Percentiles rank a stretch among this genome's conserved stretches.
Evolutionary conservation across 768 basidiomycete species (phyloP).

Genomic region (Termitomyces sp.): DNA sequence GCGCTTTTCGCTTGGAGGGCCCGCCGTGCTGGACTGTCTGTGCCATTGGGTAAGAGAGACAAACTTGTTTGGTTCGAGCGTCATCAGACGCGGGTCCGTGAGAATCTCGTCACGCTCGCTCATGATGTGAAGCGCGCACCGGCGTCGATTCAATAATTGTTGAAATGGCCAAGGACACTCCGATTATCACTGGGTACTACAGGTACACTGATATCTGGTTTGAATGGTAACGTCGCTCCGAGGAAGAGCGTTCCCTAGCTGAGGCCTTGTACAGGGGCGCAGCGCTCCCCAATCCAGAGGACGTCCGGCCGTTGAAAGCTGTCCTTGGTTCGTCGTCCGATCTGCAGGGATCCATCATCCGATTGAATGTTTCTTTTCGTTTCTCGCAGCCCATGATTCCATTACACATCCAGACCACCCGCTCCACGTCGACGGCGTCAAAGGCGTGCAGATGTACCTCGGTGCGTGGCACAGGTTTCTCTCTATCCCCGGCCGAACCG

Average conservation of each 20-base stretch:
- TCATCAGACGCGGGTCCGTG: slow-evolving; percentile 8
- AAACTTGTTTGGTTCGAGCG: slow-evolving; percentile 14
- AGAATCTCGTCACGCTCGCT: slow-evolving; percentile 7
- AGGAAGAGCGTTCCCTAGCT: neutral
- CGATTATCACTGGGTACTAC: slow-evolving; percentile 67
- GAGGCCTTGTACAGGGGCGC: slow-evolving; percentile 56
- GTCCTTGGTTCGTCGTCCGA: no score
- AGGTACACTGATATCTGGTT: slow-evolving; percentile 84
- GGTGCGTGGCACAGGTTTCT: slow-evolving; percentile 33
- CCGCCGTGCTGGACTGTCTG: slow-evolving; percentile 59
- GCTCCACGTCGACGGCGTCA: slow-evolving; percentile 51
- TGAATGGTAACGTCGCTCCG: slow-evolving; percentile 49
- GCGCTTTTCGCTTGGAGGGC: slow-evolving; percentile 41
- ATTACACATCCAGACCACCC: slow-evolving; percentile 70
- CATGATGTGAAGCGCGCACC: no score
- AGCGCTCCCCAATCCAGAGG: slow-evolving; percentile 50
- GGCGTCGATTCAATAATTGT: no score
- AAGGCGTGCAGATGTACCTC: slow-evolving; percentile 68
- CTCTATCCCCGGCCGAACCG: no score
- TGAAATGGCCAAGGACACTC: slow-evolving; percentile 24
- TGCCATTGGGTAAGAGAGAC: slow-evolving; percentile 41
- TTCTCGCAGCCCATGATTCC: slow-evolving; percentile 50
- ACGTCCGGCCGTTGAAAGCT: slow-evolving; percentile 61
- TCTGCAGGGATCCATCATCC: no score
- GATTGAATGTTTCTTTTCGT: no score